A percentile compares a stretch with the other conserved stretches of the same genome.
phyloP scores from a whole-genome alignment of 352 stramenopile genomes.

The Globisporangium abappressorium region DNA sequence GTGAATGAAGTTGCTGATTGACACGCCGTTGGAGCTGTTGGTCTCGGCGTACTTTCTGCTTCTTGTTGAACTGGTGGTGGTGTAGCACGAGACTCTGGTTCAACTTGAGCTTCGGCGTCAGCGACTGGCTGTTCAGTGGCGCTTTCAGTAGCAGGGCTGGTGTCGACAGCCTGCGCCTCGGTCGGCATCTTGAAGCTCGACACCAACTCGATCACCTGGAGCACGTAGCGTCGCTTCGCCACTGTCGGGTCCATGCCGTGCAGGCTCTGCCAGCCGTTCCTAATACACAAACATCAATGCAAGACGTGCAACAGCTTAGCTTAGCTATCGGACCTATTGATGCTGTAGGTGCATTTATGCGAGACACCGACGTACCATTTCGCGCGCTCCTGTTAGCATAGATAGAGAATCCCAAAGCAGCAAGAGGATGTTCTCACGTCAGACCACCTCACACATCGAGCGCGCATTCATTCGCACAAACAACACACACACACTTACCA shows the following conservation, averaged over 20 bases:
- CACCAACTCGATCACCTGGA: constrained; percentile 46
- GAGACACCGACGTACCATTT: constrained; percentile 44
- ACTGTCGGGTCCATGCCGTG: constrained; percentile 31
- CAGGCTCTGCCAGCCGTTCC: constrained; percentile 50
- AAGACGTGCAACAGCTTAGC: neutral
- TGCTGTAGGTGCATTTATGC: neutral
- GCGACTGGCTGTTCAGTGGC: neutral
- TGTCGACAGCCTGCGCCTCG: neutral
- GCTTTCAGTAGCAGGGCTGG: neutral
- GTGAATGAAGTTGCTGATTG: neutral
- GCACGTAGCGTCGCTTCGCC: constrained; percentile 52
- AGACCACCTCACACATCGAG: neutral
- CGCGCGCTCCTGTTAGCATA: constrained; percentile 33
- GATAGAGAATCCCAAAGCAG: neutral
- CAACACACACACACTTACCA: constrained; percentile 26
- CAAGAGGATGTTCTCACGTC: neutral
- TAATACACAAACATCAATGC: constrained; percentile 15
- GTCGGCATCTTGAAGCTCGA: constrained; percentile 42
- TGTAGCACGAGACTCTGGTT: neutral
- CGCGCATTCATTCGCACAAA: neutral
- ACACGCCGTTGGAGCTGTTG: neutral
- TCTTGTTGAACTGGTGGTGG: neutral
- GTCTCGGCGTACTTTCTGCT: neutral
- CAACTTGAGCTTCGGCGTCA: neutral
- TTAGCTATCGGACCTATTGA: neutral